These are phyloP conservation scores for Trebouxia sp. DNA, from an alignment of 139 green algal genomes.

Conservation along the genomic window DNA sequence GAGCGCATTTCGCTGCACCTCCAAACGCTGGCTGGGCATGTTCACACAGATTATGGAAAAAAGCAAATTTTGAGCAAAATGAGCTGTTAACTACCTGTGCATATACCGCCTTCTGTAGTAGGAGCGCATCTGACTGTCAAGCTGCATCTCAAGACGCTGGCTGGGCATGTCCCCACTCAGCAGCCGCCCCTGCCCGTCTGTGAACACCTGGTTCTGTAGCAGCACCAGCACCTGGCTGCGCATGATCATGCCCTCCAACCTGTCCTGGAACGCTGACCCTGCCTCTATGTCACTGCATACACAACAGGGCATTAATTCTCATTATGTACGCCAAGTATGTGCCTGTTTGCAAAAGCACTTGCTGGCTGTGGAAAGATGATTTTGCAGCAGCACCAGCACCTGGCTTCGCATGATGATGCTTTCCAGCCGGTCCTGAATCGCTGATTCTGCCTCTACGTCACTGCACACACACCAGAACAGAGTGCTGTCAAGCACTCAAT, in stretches of 20 bases:
- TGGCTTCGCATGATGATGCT: conserved; percentile 84
- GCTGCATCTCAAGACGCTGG: conserved; percentile 44
- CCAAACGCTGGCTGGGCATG: too few species aligned
- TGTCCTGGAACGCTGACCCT: background rate
- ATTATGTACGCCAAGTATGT: background rate
- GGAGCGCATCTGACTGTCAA: conserved; percentile 71
- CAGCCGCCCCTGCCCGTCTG: conserved; percentile 53
- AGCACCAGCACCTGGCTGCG: conserved; percentile 84
- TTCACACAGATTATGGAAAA: background rate
- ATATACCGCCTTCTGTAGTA: conserved; percentile 74
- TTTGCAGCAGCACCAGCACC: conserved; percentile 72
- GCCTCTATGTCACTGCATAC: background rate
- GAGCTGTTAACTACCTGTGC: conserved; percentile 56
- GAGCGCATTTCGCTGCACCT: too few species aligned
- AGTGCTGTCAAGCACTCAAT: background rate
- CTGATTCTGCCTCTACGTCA: background rate
- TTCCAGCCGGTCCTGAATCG: conserved; percentile 46
- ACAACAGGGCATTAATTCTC: background rate
- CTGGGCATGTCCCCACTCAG: conserved; percentile 39
- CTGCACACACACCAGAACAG: background rate
- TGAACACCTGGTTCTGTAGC: conserved; percentile 59
- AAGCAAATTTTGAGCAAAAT: background rate
- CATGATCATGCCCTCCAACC: conserved; percentile 81
- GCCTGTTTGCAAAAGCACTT: background rate
- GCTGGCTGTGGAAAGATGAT: background rate